These are phyloP conservation scores for Pyricularia sp. DNA, from an alignment of 2,329 filamentous ascomycete genomes.

Conservation along the genomic window DNA sequence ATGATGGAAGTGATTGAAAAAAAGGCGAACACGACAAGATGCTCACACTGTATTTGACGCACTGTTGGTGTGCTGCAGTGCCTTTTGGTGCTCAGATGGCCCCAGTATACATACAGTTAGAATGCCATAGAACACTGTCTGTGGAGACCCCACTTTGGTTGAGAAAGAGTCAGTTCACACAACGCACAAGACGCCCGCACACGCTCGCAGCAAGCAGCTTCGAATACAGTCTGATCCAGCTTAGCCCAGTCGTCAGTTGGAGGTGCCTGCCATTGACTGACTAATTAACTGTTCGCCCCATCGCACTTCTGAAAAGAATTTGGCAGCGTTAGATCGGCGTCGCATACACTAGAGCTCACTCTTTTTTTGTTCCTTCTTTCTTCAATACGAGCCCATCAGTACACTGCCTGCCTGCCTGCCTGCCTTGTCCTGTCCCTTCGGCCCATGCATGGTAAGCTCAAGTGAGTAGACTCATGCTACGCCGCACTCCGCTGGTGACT, in stretches of 20 bases:
- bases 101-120: background rate
- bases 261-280: background rate
- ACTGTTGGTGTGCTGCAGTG: background rate
- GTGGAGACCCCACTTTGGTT: background rate
- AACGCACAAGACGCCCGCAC: background rate
- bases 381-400: background rate
- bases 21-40: background rate
- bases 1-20: too few species aligned
- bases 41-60: background rate
- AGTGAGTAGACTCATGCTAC: background rate
- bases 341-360: background rate
- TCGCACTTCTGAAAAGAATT: background rate
- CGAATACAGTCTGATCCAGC: background rate
- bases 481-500: background rate
- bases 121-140: background rate
- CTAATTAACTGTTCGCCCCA: background rate
- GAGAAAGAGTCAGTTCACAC: background rate
- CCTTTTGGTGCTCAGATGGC: too few species aligned
- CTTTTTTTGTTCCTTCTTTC: too few species aligned
- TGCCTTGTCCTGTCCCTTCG: background rate
- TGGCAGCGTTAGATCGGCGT: background rate
- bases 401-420: too few species aligned
- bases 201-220: background rate
- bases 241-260: background rate
- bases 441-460: background rate